These are phyloP conservation scores for Zymoseptoria brevis DNA, from an alignment of 2,329 filamentous ascomycete genomes.

Conservation along the genomic window DNA sequence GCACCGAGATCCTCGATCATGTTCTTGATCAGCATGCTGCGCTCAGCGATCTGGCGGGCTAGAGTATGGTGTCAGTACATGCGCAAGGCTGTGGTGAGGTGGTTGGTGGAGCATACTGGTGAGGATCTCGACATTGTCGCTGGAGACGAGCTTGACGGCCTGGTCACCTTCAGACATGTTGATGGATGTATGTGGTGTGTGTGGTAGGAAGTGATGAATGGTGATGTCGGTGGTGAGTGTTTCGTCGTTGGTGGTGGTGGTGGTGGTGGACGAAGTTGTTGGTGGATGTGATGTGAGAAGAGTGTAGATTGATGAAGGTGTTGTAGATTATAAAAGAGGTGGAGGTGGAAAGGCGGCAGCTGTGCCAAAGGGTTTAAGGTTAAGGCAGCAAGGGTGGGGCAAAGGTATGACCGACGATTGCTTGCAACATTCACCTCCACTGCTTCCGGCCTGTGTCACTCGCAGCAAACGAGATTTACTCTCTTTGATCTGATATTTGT, in stretches of 20 bases:
- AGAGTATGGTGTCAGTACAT: slow-evolving; percentile 11
- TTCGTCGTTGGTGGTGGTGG: background rate
- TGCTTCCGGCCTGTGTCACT: background rate
- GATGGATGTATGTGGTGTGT: slow-evolving; percentile 3
- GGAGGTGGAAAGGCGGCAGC: background rate
- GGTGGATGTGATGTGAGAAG: slow-evolving; percentile 1
- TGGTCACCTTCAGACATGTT: slow-evolving; percentile 30
- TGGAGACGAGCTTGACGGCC: slow-evolving; percentile 38
- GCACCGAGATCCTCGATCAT: slow-evolving; percentile 87
- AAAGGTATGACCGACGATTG: background rate
- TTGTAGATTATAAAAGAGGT: background rate
- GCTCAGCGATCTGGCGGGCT: slow-evolving; percentile 78
- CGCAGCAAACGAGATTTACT: background rate
- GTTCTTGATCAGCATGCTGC: slow-evolving; percentile 95
- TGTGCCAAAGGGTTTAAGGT: background rate
- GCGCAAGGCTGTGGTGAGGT: slow-evolving; percentile 2
- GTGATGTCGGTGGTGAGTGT: slow-evolving; percentile 6
- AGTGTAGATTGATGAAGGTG: background rate
- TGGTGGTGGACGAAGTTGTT: slow-evolving; percentile 1
- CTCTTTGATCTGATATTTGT: background rate
- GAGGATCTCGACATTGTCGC: slow-evolving; percentile 38
- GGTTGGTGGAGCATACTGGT: slow-evolving; percentile 29
- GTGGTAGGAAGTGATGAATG: slow-evolving; percentile 4
- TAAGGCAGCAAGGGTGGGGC: background rate
- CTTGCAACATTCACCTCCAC: background rate